phyloP scores from a whole-genome alignment of 2,329 filamentous ascomycete genomes.

The Fusarium odoratissimum region DNA sequence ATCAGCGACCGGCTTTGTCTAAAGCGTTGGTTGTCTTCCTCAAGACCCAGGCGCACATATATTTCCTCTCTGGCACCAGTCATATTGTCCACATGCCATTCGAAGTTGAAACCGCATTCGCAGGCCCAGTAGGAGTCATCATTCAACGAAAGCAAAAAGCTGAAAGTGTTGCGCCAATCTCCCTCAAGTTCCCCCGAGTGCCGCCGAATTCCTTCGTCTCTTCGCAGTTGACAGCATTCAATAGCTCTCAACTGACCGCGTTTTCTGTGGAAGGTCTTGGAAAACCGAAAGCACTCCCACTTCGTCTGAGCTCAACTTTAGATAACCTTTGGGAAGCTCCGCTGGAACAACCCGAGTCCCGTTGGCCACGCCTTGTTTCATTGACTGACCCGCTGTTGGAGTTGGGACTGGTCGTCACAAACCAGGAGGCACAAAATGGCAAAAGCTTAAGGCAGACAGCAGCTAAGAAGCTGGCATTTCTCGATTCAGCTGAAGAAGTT shows the following conservation, averaged over 20 bases:
- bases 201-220: slow-evolving; percentile 88
- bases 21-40: slow-evolving; percentile 90
- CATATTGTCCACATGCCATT: slow-evolving; percentile 95
- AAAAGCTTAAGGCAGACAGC: slow-evolving; percentile 49
- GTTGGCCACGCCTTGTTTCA: slow-evolving; percentile 82
- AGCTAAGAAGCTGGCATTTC: slow-evolving; percentile 61
- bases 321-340: slow-evolving; percentile 69
- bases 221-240: slow-evolving; percentile 69
- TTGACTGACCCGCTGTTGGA: slow-evolving; percentile 88
- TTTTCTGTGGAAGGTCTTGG: slow-evolving; percentile 69
- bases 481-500: slow-evolving; percentile 84
- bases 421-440: slow-evolving; percentile 56
- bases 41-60: slow-evolving; percentile 92
- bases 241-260: slow-evolving; percentile 62
- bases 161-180: slow-evolving; percentile 62
- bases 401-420: slow-evolving; percentile 81
- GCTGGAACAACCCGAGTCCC: slow-evolving; percentile 64
- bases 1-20: slow-evolving; percentile 53
- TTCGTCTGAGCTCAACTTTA: slow-evolving; percentile 64
- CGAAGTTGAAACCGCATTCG: slow-evolving; percentile 87
- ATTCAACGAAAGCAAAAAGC: slow-evolving; percentile 80
- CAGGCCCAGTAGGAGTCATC: slow-evolving; percentile 84
- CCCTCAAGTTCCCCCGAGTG: slow-evolving; percentile 68
- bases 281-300: slow-evolving; percentile 64
- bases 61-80: slow-evolving; percentile 87